These are phyloP conservation scores for Ophiostoma pallidulum DNA, from an alignment of 2,329 filamentous ascomycete genomes.

Conservation along the genomic window DNA sequence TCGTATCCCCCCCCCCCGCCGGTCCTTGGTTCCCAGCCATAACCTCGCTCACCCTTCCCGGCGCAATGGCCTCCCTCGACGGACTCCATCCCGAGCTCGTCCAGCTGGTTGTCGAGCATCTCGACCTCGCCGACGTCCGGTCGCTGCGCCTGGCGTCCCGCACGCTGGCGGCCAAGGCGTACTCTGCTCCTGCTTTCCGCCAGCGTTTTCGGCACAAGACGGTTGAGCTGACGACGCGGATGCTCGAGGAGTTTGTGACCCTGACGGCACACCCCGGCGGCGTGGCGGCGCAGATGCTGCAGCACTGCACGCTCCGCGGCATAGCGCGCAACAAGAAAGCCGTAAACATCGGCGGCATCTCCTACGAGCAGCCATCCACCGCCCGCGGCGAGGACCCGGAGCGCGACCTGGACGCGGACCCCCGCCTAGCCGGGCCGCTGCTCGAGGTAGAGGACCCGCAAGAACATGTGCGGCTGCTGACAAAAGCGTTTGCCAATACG, in stretches of 20 bases:
- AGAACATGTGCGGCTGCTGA: conserved; percentile 2
- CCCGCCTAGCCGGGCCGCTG: neutral
- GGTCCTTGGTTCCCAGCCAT: too few relatives aligned
- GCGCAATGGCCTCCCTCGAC: neutral
- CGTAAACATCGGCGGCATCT: neutral
- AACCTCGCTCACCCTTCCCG: too few relatives aligned
- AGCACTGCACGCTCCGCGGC: conserved; percentile 5
- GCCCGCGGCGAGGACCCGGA: conserved; percentile 1
- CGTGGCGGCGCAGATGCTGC: neutral
- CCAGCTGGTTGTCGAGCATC: neutral
- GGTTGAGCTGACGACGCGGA: neutral
- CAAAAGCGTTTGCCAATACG: neutral
- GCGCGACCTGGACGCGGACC: conserved; percentile 1
- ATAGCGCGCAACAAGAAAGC: conserved; percentile 1
- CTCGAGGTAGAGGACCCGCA: neutral
- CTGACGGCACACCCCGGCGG: neutral
- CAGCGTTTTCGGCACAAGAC: neutral
- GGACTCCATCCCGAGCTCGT: conserved; percentile 3
- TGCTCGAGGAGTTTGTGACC: neutral
- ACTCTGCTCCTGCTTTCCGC: neutral
- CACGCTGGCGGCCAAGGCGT: neutral
- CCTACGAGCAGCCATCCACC: neutral
- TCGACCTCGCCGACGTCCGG: neutral
- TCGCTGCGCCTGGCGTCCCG: conserved; percentile 3
- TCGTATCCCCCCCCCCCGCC: too few relatives aligned